A percentile compares a stretch with the other conserved stretches of the same genome.
phyloP scores from a whole-genome alignment of 2,329 filamentous ascomycete species.

The Gaeumannomyces sp. region DNA sequence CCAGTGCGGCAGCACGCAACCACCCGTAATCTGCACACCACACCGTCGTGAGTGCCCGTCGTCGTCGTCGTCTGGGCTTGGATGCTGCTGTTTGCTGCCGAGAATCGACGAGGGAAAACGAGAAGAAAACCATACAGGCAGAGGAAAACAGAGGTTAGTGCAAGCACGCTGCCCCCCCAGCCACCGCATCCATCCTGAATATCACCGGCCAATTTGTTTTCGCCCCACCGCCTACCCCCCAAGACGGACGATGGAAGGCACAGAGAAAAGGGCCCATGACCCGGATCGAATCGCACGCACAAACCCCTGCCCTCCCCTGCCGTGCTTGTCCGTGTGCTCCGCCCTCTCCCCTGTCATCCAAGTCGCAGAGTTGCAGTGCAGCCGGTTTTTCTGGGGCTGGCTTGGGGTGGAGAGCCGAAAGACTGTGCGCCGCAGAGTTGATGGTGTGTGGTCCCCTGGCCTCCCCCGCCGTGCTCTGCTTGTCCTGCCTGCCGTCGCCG shows the following conservation, averaged over 20 bases:
- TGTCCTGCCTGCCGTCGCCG: background rate
- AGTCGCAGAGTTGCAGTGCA: background rate
- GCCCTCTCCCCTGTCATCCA: background rate
- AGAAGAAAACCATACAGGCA: background rate
- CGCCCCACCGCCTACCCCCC: background rate
- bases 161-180: background rate
- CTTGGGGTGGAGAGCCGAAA: background rate
- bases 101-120: background rate
- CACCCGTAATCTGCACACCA: background rate
- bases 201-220: slow-evolving; percentile 1
- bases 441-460: background rate
- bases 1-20: background rate
- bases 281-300: background rate
- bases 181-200: background rate
- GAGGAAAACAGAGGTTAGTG: background rate
- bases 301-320: background rate
- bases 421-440: background rate
- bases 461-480: too few species aligned
- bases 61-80: too few species aligned
- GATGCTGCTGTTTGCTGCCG: background rate
- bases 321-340: too few species aligned
- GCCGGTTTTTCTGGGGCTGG: background rate
- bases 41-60: too few species aligned
- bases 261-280: background rate
- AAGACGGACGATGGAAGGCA: background rate